phyloP scores from a whole-genome alignment of 345 rosid genomes.

The Citrus hindsii region DNA sequence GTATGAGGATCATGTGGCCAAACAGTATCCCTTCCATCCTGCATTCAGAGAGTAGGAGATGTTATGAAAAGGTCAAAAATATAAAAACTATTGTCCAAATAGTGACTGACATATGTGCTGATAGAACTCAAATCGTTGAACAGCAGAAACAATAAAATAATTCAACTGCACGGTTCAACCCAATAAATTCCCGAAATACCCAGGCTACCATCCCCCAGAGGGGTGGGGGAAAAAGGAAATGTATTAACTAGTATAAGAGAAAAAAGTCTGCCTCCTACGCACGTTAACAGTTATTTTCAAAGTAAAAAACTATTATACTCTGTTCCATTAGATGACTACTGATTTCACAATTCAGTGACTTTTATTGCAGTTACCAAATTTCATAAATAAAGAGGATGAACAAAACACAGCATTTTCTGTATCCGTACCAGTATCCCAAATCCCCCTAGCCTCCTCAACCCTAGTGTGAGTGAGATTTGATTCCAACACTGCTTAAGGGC shows the following conservation, averaged over 20 bases:
- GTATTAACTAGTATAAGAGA: background rate
- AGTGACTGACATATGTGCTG: background rate
- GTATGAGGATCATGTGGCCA: conserved; percentile 83
- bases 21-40: conserved; percentile 65
- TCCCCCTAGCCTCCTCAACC: background rate
- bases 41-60: conserved; percentile 17
- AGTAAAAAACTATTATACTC: background rate
- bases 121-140: background rate
- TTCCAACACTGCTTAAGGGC: background rate
- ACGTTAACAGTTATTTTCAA: background rate
- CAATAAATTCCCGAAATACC: background rate
- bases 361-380: background rate
- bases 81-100: background rate
- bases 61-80: background rate
- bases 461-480: background rate
- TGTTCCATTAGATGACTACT: background rate
- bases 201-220: background rate
- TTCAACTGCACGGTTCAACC: background rate
- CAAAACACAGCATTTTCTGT: background rate
- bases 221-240: background rate
- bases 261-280: background rate
- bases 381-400: background rate
- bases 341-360: background rate
- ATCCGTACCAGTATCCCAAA: background rate
- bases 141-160: background rate